Evolutionary conservation across 2,329 filamentous ascomycete genomes (phyloP).

Genomic region (Trichoderma atroviride): DNA sequence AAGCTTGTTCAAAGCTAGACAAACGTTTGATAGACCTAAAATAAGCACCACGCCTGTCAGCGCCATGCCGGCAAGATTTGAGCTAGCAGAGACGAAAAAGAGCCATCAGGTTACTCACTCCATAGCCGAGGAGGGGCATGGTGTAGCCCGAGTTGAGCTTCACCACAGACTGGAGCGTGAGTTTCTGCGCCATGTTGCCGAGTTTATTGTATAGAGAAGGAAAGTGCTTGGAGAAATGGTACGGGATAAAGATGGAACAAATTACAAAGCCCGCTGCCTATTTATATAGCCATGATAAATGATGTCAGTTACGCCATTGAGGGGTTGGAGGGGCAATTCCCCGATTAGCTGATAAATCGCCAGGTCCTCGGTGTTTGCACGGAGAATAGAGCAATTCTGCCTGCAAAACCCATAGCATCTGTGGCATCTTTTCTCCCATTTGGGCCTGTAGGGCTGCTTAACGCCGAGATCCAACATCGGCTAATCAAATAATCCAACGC

Average conservation of each 20-base stretch:
- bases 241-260: background rate
- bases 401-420: background rate
- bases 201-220: background rate
- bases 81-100: background rate
- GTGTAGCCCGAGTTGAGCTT: slow-evolving; percentile 60
- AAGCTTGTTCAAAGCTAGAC: slow-evolving; percentile 26
- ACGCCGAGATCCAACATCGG: background rate
- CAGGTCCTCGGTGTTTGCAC: background rate
- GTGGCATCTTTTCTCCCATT: slow-evolving; percentile 6
- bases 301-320: slow-evolving; percentile 16
- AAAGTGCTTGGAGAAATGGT: no score
- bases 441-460: background rate
- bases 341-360: background rate
- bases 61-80: background rate
- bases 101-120: slow-evolving; percentile 45
- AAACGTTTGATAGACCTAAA: slow-evolving; percentile 58
- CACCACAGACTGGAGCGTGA: slow-evolving; percentile 50
- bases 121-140: slow-evolving; percentile 56
- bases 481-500: background rate
- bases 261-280: background rate
- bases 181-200: slow-evolving; percentile 49
- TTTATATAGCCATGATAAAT: background rate
- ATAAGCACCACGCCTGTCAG: background rate
- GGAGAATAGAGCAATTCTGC: background rate
- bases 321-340: slow-evolving; percentile 18